Conservation (phyloP, 129 eudicot species). For the sunflower (Helianthus annuus) region HanXRQr2.0-SUNRISE NC_035435.2:161035264-161035763, state of each 20-base stretch:
- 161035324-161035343: not conserved
- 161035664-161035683: constrained; percentile 26
- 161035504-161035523: not conserved
- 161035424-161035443: constrained; percentile 76
- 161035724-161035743: constrained; percentile 1
- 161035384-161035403: constrained; percentile 84
- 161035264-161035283: constrained; percentile 89
- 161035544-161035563: constrained; percentile 54
- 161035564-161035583: constrained; percentile 57
- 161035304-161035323: not conserved
- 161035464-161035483: not conserved
- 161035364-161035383: constrained; percentile 68
- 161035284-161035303: constrained; percentile 10
- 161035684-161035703: not conserved
- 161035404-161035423: constrained; percentile 69
- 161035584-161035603: constrained; percentile 78
- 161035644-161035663: constrained; percentile 48
- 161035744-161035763: not conserved
- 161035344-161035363: not conserved
- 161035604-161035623: constrained; percentile 55
- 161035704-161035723: not conserved
- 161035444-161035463: constrained; percentile 71
- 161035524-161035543: constrained; percentile 48
- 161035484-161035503: not conserved
- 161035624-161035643: constrained; percentile 34